Evolutionary conservation across 2,329 filamentous ascomycete species (phyloP).

Genomic region (Nigrospora sphaerica): DNA sequence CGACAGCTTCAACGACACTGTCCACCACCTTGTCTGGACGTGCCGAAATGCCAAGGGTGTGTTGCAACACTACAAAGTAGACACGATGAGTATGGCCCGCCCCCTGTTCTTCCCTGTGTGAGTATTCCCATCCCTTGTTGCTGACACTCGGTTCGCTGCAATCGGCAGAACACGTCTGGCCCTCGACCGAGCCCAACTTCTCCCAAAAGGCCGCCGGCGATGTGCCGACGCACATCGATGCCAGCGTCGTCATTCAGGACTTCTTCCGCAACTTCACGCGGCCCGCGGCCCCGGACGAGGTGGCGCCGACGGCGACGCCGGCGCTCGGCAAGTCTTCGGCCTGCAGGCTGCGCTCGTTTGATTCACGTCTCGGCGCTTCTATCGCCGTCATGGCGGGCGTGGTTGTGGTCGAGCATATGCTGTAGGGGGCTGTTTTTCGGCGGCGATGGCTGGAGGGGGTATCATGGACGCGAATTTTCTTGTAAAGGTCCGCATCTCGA

Average conservation of each 20-base stretch:
- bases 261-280: conserved; percentile 33
- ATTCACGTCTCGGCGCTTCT: too few species aligned
- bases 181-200: conserved; percentile 35
- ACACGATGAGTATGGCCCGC: conserved; percentile 28
- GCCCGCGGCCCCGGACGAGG: conserved; percentile 1
- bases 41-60: conserved; percentile 26
- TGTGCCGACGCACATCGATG: conserved; percentile 32
- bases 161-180: conserved; percentile 33
- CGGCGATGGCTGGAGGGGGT: too few species aligned
- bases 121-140: not conserved
- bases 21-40: conserved; percentile 34
- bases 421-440: too few species aligned
- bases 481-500: too few species aligned
- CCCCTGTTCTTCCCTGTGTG: not conserved
- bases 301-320: too few species aligned
- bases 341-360: too few species aligned
- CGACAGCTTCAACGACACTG: conserved; percentile 27
- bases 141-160: not conserved
- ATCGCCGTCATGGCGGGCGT: too few species aligned
- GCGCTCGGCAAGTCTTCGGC: too few species aligned
- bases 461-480: too few species aligned
- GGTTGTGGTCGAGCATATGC: too few species aligned
- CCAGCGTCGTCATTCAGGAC: conserved; percentile 33
- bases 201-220: conserved; percentile 31
- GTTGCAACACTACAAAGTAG: conserved; percentile 37